Evolutionary conservation across 345 rosid species (phyloP), one percentile per base, ranked within the genome.

Genomic region (Sapria himalayana): DNA sequence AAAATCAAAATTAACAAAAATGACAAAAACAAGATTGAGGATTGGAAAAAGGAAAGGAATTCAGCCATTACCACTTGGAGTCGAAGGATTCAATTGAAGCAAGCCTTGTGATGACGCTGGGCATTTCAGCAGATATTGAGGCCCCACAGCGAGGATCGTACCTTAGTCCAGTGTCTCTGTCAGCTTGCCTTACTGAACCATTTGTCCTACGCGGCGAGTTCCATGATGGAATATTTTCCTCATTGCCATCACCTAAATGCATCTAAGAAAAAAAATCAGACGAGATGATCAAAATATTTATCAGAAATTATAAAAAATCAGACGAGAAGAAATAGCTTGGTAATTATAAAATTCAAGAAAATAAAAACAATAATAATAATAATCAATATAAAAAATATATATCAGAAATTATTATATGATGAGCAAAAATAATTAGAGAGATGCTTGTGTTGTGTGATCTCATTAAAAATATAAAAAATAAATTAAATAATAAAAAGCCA

Each of bases 71-170:
- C 99, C 99, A 84, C 70, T 80, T 91, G 9, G 99, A 91, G 64
- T 91, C 95, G 38, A 77, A 91, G 54, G 99, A 91, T 60, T 91
- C 99, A 27, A 91, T 84, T 27, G 99, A 80, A 37, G 99, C 95
- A 18, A 91, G 92, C 66, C 95, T 69, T 13, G 93, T 84, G 44
- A 80, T 63, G 55, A 71, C 71, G 18, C 73, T 67, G 20, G 86
- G 64, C 31, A 69, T 58, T 54, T 79, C 95, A 32, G 73, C 63
- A 33, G 75, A 58, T 33, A 70, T 55, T 29, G 71, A 50, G 19
- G 69, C 65, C 20, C 46, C 53, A 21, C 59, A n/a, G n/a, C n/a
- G n/a, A n/a, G n/a, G n/a, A n/a, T n/a, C n/a, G n/a, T n/a, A n/a
- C n/a, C n/a, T n/a, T n/a, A n/a, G n/a, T n/a, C n/a, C n/a, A n/a